Percentiles rank a stretch among this genome's conserved stretches.
phyloP scores from a whole-genome alignment of 768 basidiomycete genomes.

The Cystoderma amianthinum region DNA sequence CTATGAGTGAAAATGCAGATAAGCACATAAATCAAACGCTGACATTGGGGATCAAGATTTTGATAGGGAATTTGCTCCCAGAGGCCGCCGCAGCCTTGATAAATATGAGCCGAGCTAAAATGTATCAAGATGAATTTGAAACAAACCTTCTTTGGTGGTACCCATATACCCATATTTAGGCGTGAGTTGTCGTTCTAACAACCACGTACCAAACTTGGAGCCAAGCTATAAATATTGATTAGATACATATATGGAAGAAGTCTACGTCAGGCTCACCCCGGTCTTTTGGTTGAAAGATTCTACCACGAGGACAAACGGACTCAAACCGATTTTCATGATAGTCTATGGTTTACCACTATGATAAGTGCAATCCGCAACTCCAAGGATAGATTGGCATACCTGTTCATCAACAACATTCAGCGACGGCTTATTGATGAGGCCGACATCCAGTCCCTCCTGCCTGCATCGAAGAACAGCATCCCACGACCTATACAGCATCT shows the following conservation, averaged over 20 bases:
- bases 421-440: constrained; percentile 81
- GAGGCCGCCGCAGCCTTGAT: constrained; percentile 52
- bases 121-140: constrained; percentile 3
- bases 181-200: constrained; percentile 73
- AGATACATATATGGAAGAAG: neutral
- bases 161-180: constrained; percentile 83
- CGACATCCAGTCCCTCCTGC: constrained; percentile 70
- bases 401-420: constrained; percentile 82
- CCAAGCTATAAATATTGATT: constrained; percentile 41
- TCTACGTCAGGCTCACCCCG: constrained; percentile 42
- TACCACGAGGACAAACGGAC: constrained; percentile 76
- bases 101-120: constrained; percentile 5
- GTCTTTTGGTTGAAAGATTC: constrained; percentile 89
- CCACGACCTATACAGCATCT: constrained; percentile 79
- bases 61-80: constrained; percentile 83
- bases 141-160: constrained; percentile 60
- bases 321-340: constrained; percentile 65
- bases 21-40: constrained; percentile 16
- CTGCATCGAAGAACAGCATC: constrained; percentile 77
- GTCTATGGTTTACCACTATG: constrained; percentile 31
- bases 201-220: constrained; percentile 81
- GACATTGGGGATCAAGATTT: constrained; percentile 73
- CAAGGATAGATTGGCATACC: constrained; percentile 22
- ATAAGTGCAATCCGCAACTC: neutral
- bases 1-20: constrained; percentile 5